Base-by-base conservation (phyloP, 2,329 filamentous ascomycete genomes). In the Hymenoscyphus albidus region DNA sequence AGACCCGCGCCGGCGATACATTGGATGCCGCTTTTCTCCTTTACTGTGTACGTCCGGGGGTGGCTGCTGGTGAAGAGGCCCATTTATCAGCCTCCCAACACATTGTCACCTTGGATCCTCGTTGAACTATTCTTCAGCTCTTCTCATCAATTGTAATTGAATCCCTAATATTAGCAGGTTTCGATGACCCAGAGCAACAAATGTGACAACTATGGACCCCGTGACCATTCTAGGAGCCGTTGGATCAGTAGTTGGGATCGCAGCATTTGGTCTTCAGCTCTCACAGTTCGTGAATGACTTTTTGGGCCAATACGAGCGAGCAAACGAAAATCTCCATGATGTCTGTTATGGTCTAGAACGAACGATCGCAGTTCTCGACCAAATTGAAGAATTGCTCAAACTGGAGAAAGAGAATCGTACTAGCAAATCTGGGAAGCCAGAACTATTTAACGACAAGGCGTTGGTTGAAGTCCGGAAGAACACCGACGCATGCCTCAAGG, bases 231-330 rank as follows among this genome's bases (percentile, higher is more conserved):
- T 63, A 22, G 61, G 61, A n/a, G 61, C 56, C 18, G 61, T 48
- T 32, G 61, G 61, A n/a, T 63, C 61, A 16, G 54, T 63, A 18
- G 55, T 63, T 18, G 61, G 61, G 13, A 63, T 63, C 56, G 61
- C 55, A 16, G 56, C 35, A 42, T 59, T 63, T 18, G 56, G 61
- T 51, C 54, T 63, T 35, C 54, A 63, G 51, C 59, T 61, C 27
- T 31, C 40, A 9, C 59, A 61, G 38, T 31, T 54, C 35, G 18
- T 61, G 7, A 31, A 61, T n/a, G 32, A 54, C 6, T 61, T 61
- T 22, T 51, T 54, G 27, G 22, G 9, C 40, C 42, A 54, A 27
- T 51, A 38, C 40, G 40, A 31, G 12, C 18, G 22, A 35, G 44
- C 44, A 13, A 10, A 31, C 16, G 44, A 48, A 31, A 54, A 32